phyloP scores from a whole-genome alignment of 331 rosid species.

The Quercus tomentella region DNA sequence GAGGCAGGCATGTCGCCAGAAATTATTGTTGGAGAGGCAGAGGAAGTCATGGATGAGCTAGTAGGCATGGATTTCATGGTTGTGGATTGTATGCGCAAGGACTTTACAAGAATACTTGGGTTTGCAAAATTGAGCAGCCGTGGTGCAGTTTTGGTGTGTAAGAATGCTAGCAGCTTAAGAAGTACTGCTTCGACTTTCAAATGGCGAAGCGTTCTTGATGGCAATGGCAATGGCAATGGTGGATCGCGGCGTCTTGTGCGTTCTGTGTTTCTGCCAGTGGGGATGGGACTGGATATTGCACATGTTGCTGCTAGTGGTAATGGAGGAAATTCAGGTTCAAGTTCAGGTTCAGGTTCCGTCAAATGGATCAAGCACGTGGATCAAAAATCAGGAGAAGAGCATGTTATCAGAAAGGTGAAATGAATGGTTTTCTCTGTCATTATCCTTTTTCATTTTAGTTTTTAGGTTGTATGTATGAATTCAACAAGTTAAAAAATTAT shows the following conservation, averaged over 20 bases:
- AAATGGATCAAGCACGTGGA: slow-evolving; percentile 82
- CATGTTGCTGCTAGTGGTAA: slow-evolving; percentile 41
- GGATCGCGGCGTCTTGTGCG: slow-evolving; percentile 55
- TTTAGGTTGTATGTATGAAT: not conserved
- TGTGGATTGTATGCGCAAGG: slow-evolving; percentile 63
- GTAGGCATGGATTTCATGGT: slow-evolving; percentile 73
- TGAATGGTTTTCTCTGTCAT: not conserved
- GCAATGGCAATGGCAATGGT: slow-evolving; percentile 11
- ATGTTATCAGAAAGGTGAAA: slow-evolving; percentile 46
- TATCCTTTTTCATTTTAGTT: not conserved
- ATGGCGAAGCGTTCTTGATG: slow-evolving; percentile 56
- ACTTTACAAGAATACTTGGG: slow-evolving; percentile 48
- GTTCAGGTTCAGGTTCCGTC: slow-evolving; percentile 6
- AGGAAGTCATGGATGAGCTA: slow-evolving; percentile 53
- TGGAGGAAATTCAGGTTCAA: slow-evolving; percentile 22
- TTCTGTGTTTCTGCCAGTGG: slow-evolving; percentile 86
- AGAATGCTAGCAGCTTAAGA: slow-evolving; percentile 54
- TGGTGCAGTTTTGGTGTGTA: slow-evolving; percentile 80
- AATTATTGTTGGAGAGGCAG: slow-evolving; percentile 69
- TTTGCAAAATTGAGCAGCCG: slow-evolving; percentile 59
- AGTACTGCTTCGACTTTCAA: slow-evolving; percentile 28
- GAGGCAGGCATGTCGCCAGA: slow-evolving; percentile 46
- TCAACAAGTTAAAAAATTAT: not conserved
- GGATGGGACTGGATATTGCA: slow-evolving; percentile 79
- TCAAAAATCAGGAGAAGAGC: slow-evolving; percentile 78